Base-by-base conservation (phyloP, 1,284 basidiomycete species). In the Sporisorium graminicola region DNA sequence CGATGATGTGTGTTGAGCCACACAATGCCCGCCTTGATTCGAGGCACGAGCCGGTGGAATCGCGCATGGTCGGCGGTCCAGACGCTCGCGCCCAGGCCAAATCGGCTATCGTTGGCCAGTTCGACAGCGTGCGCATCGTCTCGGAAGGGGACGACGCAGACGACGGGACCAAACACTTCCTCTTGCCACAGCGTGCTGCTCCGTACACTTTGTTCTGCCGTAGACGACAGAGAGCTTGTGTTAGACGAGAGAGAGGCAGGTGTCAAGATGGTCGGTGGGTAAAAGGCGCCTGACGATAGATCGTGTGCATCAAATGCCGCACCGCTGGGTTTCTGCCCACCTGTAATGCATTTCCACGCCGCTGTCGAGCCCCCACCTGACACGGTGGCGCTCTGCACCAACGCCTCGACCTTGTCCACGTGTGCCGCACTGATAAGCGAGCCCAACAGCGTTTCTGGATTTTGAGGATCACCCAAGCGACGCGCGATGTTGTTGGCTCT, bases 1-100 rank as follows among this genome's bases (percentile, higher is more conserved):
- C 93, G 89, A 81, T 94, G 93, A 79, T 94, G 92, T 0, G 91
- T 92, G 82, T 94, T 94, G 46, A 94, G 89, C 93, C 93, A 94
- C 47, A 92, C 91, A 31, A 94, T 82, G 4, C 93, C 93, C 5
- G 61, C 54, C 4, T 60, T 55, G 51, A 74, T 55, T 10, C 46
- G 22, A 14, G 49, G 47, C 5, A 58, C 54, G 5, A 74, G 13
- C 2, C 58, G 46, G 47, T 65, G 58, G 59, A 58, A 60, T 3
- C 69, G 64, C 1, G 69, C 50, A 20, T 59, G 65, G 52, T 93
- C 88, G 40, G 87, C 86, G 2, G 92, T 93, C 92, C 93, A 94
- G 43, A 94, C 88, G 9, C 91, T 91, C 5, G 92, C 92, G 26
- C 93, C 93, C 18, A 94, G 87, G 0, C 92, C 92, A 81, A 93